Evolutionary conservation across 768 basidiomycete genomes (phyloP).

Genomic region (Collybia sordida): DNA sequence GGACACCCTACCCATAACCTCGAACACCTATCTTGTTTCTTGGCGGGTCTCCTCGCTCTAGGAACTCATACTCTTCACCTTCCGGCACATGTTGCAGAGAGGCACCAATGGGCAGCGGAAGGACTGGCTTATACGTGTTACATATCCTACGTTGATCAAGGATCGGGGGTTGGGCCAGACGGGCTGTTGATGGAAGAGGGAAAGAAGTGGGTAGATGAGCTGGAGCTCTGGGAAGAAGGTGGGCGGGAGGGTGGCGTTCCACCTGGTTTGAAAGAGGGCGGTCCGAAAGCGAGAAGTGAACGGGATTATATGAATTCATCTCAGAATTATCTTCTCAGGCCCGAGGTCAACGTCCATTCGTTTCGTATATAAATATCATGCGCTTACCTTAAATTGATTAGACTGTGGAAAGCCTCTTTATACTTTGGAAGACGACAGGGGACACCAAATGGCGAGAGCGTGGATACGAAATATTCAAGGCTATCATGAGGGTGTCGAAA

Average conservation of each 20-base stretch:
- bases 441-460: constrained; percentile 69
- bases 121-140: constrained; percentile 72
- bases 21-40: constrained; percentile 73
- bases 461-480: constrained; percentile 65
- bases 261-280: constrained; percentile 43
- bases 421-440: constrained; percentile 68
- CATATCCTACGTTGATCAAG: constrained; percentile 63
- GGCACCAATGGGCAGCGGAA: constrained; percentile 70
- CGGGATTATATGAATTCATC: constrained; percentile 48
- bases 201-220: constrained; percentile 44
- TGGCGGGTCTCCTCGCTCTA: constrained; percentile 58
- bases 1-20: constrained; percentile 40
- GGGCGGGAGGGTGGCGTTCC: constrained; percentile 39
- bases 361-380: too few species aligned
- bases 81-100: constrained; percentile 30
- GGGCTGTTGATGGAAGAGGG: constrained; percentile 38
- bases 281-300: constrained; percentile 20
- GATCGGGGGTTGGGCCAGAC: constrained; percentile 67
- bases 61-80: constrained; percentile 10
- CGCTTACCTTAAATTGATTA: constrained; percentile 19
- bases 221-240: constrained; percentile 43
- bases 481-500: constrained; percentile 53
- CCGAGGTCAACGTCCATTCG: constrained; percentile 49
- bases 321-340: constrained; percentile 52
- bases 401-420: constrained; percentile 72